Evolutionary conservation across 1,284 basidiomycete genomes (phyloP).

Genomic region (Apiotrichum gamsii): DNA sequence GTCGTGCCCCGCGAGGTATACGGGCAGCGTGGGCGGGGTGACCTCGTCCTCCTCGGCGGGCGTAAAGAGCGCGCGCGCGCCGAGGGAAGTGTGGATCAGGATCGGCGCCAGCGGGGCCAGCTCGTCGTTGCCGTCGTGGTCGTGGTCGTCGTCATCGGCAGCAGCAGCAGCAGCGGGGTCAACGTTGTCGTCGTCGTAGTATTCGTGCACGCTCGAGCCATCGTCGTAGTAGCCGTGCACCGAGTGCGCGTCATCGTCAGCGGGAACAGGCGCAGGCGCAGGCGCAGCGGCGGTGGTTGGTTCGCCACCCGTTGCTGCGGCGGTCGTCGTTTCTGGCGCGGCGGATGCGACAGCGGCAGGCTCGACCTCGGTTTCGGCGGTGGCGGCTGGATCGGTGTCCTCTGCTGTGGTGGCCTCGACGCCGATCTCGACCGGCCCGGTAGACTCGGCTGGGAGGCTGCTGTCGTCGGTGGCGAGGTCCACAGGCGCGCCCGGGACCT

Average conservation of each 20-base stretch:
- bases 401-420: slow-evolving; percentile 1
- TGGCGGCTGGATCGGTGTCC: background rate
- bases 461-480: no score
- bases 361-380: slow-evolving; percentile 1
- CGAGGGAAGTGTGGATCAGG: slow-evolving; percentile 29
- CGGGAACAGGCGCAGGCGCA: no score
- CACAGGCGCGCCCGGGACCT: no score
- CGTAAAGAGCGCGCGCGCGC: slow-evolving; percentile 27
- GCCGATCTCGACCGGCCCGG: background rate
- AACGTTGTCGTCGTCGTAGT: background rate
- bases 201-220: no score
- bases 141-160: background rate
- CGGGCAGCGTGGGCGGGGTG: slow-evolving; percentile 8
- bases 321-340: no score
- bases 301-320: no score
- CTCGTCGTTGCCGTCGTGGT: slow-evolving; percentile 11
- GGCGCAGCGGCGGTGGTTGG: background rate
- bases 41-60: slow-evolving; percentile 11
- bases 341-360: slow-evolving; percentile 9
- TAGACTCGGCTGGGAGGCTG: no score
- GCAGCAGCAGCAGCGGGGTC: background rate
- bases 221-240: no score
- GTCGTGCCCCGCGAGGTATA: slow-evolving; percentile 26
- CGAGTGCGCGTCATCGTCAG: no score
- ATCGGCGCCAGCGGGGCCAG: slow-evolving; percentile 21